A percentile compares a stretch with the other conserved stretches of the same genome.
These are phyloP conservation scores for Carpinus fangiana DNA, from an alignment of 306 rosid genomes.

Conservation along the genomic window DNA sequence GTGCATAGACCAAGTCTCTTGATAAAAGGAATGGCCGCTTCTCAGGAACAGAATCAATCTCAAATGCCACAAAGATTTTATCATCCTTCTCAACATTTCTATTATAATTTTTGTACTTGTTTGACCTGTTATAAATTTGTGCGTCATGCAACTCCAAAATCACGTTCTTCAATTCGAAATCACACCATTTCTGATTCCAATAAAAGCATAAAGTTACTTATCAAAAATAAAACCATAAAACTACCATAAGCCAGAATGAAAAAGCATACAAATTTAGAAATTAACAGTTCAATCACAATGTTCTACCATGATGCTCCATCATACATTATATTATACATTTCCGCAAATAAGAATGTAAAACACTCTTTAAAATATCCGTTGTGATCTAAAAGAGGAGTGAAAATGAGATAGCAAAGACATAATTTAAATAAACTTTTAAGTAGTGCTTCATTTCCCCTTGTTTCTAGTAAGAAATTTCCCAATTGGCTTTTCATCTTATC, in stretches of 20 bases:
- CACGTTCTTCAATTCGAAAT: constrained; percentile 21
- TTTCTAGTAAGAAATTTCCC: too few relatives aligned
- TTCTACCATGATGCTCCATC: background rate
- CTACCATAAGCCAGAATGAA: background rate
- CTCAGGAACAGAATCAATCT: constrained; percentile 23
- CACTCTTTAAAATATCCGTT: background rate
- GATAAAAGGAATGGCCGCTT: constrained; percentile 32
- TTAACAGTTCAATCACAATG: background rate
- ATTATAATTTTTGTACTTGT: background rate
- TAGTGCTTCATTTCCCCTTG: too few relatives aligned
- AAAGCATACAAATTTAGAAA: background rate
- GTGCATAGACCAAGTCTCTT: constrained; percentile 30
- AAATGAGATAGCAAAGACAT: background rate
- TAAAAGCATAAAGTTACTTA: background rate
- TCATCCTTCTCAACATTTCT: background rate
- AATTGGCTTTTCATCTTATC: too few relatives aligned
- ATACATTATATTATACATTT: background rate
- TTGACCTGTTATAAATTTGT: background rate
- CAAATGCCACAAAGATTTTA: constrained; percentile 22
- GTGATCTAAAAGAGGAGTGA: background rate
- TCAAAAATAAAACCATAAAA: background rate
- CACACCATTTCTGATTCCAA: constrained; percentile 14
- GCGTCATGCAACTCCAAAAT: constrained; percentile 17
- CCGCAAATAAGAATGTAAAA: background rate
- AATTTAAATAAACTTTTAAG: background rate